phyloP scores from a whole-genome alignment of 1,284 basidiomycete species.

The Apiotrichum veenhuisii region DNA sequence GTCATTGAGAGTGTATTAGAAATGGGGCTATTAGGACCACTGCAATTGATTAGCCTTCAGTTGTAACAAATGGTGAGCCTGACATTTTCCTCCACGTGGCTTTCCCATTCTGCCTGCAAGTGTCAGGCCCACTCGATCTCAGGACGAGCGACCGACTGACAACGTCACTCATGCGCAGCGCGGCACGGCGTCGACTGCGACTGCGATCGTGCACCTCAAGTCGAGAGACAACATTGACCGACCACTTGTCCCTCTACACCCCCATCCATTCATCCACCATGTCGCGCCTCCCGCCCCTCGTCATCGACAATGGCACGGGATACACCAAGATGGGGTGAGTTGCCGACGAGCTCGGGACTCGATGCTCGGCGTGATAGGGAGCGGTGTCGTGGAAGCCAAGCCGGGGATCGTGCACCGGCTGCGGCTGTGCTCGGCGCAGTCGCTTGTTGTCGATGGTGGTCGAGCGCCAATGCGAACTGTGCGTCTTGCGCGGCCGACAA shows the following conservation, averaged over 20 bases:
- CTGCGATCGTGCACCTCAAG: too few species aligned
- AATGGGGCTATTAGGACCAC: too few species aligned
- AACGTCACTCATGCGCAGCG: too few species aligned
- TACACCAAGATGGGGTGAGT: conserved; percentile 94
- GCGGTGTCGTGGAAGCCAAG: neutral
- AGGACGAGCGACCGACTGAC: too few species aligned
- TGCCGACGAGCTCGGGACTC: neutral
- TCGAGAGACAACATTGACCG: too few species aligned
- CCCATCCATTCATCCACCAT: conserved; percentile 50
- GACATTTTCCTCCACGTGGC: too few species aligned
- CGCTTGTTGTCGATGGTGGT: neutral
- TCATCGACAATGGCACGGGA: conserved; percentile 97
- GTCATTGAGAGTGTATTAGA: neutral
- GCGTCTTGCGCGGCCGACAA: too few species aligned
- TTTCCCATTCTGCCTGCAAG: too few species aligned
- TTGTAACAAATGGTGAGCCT: neutral
- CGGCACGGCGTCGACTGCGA: too few species aligned
- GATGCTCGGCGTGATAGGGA: neutral
- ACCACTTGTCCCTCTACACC: conserved; percentile 5
- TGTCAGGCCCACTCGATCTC: too few species aligned
- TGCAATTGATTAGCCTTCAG: too few species aligned
- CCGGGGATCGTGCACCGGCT: neutral
- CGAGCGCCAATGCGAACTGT: neutral
- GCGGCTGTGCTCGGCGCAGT: neutral
- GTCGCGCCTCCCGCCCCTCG: conserved; percentile 80